phyloP scores from a whole-genome alignment of 768 basidiomycete genomes.

The Fomitopsis pulvina region DNA sequence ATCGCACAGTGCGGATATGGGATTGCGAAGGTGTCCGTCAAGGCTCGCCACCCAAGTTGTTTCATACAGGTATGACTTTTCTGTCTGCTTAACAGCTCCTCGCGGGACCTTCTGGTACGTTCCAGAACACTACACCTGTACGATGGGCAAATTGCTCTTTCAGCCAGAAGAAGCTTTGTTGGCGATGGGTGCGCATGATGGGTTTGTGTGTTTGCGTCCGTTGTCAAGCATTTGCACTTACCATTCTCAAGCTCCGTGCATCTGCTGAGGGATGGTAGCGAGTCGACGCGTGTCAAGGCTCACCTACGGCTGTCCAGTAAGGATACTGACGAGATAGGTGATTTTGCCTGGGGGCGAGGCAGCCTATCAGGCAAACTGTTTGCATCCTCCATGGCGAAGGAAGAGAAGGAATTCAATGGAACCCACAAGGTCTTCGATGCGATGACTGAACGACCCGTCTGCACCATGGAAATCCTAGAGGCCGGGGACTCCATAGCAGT shows the following conservation, averaged over 20 bases:
- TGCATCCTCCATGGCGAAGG: slow-evolving; percentile 48
- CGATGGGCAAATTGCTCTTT: slow-evolving; percentile 1
- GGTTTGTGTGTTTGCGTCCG: not conserved
- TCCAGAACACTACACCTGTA: not conserved
- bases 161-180: not conserved
- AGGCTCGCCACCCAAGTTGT: not conserved
- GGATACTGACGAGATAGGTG: slow-evolving; percentile 16
- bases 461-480: slow-evolving; percentile 39
- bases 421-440: slow-evolving; percentile 48
- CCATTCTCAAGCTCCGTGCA: not conserved
- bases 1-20: slow-evolving; percentile 40
- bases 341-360: slow-evolving; percentile 46
- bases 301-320: not conserved
- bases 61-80: not conserved
- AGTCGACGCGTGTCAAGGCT: not conserved
- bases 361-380: slow-evolving; percentile 37
- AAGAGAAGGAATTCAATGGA: slow-evolving; percentile 24
- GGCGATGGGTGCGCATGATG: not conserved
- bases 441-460: not conserved
- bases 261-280: not conserved
- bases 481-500: slow-evolving; percentile 49
- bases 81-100: not conserved
- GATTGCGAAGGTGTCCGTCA: slow-evolving; percentile 16
- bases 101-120: not conserved
- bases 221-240: not conserved